phyloP scores from a whole-genome alignment of 805 yeast species.

The Wickerhamiella brachini region DNA sequence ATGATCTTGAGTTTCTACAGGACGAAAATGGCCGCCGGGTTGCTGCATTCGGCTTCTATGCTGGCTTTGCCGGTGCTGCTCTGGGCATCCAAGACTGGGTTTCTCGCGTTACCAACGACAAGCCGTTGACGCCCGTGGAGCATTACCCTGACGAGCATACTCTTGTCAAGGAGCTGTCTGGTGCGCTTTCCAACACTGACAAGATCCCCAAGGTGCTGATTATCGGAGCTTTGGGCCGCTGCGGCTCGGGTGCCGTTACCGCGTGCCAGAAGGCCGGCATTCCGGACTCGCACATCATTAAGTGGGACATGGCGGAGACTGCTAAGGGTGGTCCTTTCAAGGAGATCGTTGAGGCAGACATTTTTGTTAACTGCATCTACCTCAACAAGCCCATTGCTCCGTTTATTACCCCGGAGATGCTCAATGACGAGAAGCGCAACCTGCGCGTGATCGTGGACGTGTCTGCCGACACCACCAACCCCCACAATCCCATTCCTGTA shows the following conservation, averaged over 20 bases:
- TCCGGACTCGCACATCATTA: constrained; percentile 66
- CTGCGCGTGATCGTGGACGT: constrained; percentile 92
- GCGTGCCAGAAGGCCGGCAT: constrained; percentile 71
- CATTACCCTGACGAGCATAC: constrained; percentile 74
- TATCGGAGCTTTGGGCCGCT: constrained; percentile 96
- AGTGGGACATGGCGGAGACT: constrained; percentile 98
- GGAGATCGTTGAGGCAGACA: constrained; percentile 78
- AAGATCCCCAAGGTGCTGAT: constrained; percentile 62
- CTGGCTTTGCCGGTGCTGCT: constrained; percentile 99
- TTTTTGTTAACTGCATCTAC: constrained; percentile 93
- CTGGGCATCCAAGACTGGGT: constrained; percentile 92
- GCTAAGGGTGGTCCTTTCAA: constrained; percentile 93
- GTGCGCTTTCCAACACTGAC: constrained; percentile 41
- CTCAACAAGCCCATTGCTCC: constrained; percentile 89
- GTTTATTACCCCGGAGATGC: constrained; percentile 54
- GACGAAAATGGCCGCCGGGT: constrained; percentile 95
- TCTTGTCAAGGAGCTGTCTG: constrained; percentile 58
- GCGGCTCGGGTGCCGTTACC: constrained; percentile 95
- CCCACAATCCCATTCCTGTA: constrained; percentile 95
- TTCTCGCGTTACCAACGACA: constrained; percentile 53
- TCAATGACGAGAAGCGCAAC: constrained; percentile 53
- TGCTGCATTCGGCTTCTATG: constrained; percentile 98
- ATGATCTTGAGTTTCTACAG: constrained; percentile 88
- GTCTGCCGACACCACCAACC: constrained; percentile 96
- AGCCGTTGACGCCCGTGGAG: constrained; percentile 62